phyloP scores from a whole-genome alignment of 1,284 basidiomycete genomes.

The Fomitiporia mediterranea region DNA sequence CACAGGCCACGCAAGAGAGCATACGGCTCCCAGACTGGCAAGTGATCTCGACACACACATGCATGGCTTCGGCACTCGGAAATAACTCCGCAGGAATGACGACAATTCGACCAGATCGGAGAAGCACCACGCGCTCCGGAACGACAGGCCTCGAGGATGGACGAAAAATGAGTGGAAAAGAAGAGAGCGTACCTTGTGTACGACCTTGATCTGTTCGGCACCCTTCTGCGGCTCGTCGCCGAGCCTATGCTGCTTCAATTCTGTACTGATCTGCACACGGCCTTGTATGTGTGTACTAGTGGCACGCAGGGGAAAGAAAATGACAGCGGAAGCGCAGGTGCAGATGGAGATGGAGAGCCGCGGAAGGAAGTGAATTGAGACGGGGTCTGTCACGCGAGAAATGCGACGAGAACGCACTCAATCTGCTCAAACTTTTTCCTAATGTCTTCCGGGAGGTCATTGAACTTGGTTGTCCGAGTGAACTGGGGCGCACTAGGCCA shows the following conservation, averaged over 20 bases:
- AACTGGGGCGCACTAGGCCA: conserved; percentile 42
- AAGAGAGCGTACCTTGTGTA: conserved; percentile 51
- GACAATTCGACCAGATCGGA: too few species aligned
- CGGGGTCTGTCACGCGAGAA: conserved; percentile 6
- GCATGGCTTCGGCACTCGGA: neutral
- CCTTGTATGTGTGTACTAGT: conserved; percentile 67
- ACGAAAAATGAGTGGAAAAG: neutral
- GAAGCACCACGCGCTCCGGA: too few species aligned
- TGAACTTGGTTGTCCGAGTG: conserved; percentile 75
- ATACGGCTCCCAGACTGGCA: conserved; percentile 22
- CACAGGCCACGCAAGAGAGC: neutral
- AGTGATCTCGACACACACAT: conserved; percentile 15
- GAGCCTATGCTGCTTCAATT: conserved; percentile 68
- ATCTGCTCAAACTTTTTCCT: conserved; percentile 64
- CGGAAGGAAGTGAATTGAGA: conserved; percentile 13
- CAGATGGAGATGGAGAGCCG: neutral
- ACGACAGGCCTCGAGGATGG: too few species aligned
- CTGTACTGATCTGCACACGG: conserved; percentile 71
- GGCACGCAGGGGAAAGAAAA: neutral
- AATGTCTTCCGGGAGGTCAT: conserved; percentile 70
- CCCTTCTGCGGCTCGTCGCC: conserved; percentile 72
- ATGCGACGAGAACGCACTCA: conserved; percentile 45
- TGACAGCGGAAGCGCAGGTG: neutral
- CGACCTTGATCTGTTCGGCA: conserved; percentile 56
- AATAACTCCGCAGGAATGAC: neutral